phyloP scores from a whole-genome alignment of 2,329 filamentous ascomycete species.

The Colletotrichum sojae region DNA sequence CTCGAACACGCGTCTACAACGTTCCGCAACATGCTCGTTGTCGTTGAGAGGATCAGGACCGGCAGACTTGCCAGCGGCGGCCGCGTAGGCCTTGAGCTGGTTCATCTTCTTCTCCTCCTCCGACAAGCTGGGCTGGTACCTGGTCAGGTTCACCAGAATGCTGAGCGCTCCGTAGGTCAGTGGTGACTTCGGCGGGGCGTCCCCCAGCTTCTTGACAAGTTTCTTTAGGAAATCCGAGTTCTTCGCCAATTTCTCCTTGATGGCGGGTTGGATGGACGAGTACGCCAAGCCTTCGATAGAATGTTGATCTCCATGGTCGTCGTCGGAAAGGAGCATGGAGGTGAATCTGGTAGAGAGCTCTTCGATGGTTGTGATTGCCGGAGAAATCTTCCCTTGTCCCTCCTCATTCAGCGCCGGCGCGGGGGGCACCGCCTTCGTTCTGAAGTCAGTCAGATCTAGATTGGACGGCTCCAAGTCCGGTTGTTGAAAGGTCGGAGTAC shows the following conservation, averaged over 20 bases:
- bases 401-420: constrained; percentile 55
- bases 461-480: constrained; percentile 39
- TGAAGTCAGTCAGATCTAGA: constrained; percentile 61
- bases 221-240: constrained; percentile 78
- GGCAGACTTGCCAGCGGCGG: constrained; percentile 79
- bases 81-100: constrained; percentile 94
- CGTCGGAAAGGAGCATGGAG: constrained; percentile 74
- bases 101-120: constrained; percentile 94
- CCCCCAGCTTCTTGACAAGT: constrained; percentile 74
- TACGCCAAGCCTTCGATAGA: constrained; percentile 94
- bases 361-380: constrained; percentile 73
- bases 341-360: constrained; percentile 76
- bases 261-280: constrained; percentile 85
- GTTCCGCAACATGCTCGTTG: constrained; percentile 79
- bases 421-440: constrained; percentile 68
- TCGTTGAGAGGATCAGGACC: constrained; percentile 79
- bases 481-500: constrained; percentile 45
- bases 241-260: constrained; percentile 84
- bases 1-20: constrained; percentile 85
- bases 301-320: constrained; percentile 73
- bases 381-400: constrained; percentile 61
- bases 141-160: constrained; percentile 87
- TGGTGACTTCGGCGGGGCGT: constrained; percentile 74
- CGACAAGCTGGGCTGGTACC: constrained; percentile 81
- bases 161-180: constrained; percentile 88